Evolutionary conservation across 2,329 filamentous ascomycete species (phyloP), one percentile per base, ranked within the genome.

Genomic region (Volutella citrinella): DNA sequence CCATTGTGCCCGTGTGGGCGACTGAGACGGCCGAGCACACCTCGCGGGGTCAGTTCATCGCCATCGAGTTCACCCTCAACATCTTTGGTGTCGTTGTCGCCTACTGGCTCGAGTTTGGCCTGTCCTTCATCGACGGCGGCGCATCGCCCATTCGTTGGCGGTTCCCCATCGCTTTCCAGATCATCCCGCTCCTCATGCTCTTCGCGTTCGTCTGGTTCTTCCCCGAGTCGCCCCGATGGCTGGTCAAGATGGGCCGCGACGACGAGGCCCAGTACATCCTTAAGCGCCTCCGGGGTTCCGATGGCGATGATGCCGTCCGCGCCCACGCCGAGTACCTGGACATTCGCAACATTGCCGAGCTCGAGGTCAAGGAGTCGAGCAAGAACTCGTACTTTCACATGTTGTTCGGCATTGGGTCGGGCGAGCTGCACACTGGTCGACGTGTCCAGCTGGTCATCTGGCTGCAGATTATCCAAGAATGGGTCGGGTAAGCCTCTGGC

Each of bases 391-490:
- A 86, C 46, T 50, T 74, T 4, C 65, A 75, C 29, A 86, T 87
- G 82, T 60, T 87, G 3, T 79, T 83, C 32, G 80, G 80, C 4
- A 72, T 76, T 34, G 78, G 78, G 4, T 81, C 78, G 0, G 82
- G 72, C 0, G 77, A 82, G 32, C 57, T 86, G 8, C 81, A 86
- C 43, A 81, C 76, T 0, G 82, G 74, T 1, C 70, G 82, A 2
- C 75, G 83, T 6, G 80, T 85, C 0, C 80, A 85, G 48, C 69
- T 87, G 3, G 80, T 82, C 4, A 69, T 87, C 21, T 86, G 81
- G 80, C 66, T 86, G 8, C 80, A 85, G 59, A 81, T 85, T 27
- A 73, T 85, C 52, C 80, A 84, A 49, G 76, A 83, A 48, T 84
- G 80, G 78, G 72, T 80, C 32, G 80, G n/a, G n/a, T n/a, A n/a